Conservation (phyloP, 2,329 filamentous ascomycete species). For the Fusarium miscanthi region DNA sequence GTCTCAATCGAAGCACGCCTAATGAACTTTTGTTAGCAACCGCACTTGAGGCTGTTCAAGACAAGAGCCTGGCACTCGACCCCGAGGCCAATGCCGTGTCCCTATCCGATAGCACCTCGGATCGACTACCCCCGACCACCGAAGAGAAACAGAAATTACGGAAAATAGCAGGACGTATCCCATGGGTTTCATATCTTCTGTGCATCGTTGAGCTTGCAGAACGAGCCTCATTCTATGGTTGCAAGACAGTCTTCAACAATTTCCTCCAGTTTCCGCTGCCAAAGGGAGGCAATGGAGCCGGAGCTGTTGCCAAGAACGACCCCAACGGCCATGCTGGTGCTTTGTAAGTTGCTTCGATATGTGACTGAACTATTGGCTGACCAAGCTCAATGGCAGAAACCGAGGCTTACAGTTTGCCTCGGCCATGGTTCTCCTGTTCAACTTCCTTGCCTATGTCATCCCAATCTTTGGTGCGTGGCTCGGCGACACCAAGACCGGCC, state of each 20-base stretch:
- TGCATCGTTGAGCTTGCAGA: slow-evolving; percentile 71
- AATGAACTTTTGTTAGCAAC: not conserved
- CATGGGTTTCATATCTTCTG: slow-evolving; percentile 64
- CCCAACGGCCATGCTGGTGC: not conserved
- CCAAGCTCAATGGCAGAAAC: not conserved
- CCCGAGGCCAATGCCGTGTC: not conserved
- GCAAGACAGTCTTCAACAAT: slow-evolving; percentile 65
- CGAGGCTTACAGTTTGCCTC: not conserved
- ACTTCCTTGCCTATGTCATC: not conserved
- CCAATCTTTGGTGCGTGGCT: not conserved
- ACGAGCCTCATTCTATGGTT: slow-evolving; percentile 70
- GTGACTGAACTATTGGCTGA: not conserved
- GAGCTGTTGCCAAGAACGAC: not conserved
- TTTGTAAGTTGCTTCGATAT: not conserved
- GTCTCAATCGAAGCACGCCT: not conserved
- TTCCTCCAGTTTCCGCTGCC: slow-evolving; percentile 68
- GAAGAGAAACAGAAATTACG: not conserved
- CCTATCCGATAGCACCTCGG: not conserved
- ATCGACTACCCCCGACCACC: not conserved
- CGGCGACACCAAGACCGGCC: not conserved
- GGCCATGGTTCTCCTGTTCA: not conserved
- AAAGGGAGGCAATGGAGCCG: not conserved
- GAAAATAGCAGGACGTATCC: slow-evolving; percentile 57
- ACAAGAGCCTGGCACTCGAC: not conserved
- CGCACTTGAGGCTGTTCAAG: not conserved